Conservation (phyloP, 2,329 filamentous ascomycete species). For the Pleoardoris graminearum region DNA sequence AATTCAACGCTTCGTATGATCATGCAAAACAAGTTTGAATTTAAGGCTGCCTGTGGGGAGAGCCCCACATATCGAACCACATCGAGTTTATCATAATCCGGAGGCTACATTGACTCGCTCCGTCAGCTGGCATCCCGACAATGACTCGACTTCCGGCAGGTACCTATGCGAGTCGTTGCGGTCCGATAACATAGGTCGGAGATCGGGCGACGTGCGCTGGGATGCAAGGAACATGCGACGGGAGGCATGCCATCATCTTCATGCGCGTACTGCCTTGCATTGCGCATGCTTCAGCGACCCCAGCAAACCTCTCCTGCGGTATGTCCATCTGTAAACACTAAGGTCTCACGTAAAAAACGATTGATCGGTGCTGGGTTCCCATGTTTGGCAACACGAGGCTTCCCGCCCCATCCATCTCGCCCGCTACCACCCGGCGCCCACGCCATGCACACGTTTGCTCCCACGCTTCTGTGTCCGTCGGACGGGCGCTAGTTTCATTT, state of each 20-base stretch:
- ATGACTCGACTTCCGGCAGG: not conserved
- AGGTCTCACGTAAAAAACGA: constrained; percentile 1
- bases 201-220: not conserved
- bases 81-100: not conserved
- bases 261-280: not conserved
- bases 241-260: not conserved
- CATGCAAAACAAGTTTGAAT: too few species aligned
- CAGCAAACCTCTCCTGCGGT: not conserved
- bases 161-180: not conserved
- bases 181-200: not conserved
- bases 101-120: not conserved
- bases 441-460: not conserved
- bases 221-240: not conserved
- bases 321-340: not conserved
- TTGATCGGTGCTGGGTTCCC: not conserved
- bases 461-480: not conserved
- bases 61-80: not conserved
- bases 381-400: constrained; percentile 4
- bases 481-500: not conserved
- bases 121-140: not conserved
- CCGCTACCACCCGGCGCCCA: not conserved
- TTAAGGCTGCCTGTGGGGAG: not conserved
- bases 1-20: too few species aligned
- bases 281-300: not conserved
- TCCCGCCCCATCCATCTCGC: not conserved